Evolutionary conservation across 2,329 filamentous ascomycete genomes (phyloP).

Genomic region (Aspergillus piperis): DNA sequence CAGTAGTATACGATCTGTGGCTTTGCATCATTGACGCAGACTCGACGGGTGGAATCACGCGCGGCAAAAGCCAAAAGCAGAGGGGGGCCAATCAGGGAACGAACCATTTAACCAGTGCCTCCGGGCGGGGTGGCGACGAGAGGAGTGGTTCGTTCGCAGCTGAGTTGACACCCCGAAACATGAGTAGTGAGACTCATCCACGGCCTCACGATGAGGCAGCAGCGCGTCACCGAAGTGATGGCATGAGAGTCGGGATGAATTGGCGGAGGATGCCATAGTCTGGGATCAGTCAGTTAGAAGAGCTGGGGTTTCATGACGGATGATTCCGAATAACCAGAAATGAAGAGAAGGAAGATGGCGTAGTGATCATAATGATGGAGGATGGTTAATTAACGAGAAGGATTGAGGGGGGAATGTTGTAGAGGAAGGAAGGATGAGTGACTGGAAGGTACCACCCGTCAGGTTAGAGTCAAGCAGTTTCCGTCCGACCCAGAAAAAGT

Average conservation of each 20-base stretch:
- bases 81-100: slow-evolving; percentile 18
- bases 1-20: neutral
- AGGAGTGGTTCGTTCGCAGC: slow-evolving; percentile 14
- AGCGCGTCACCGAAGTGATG: neutral
- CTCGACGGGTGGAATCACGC: slow-evolving; percentile 16
- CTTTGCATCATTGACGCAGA: slow-evolving; percentile 17
- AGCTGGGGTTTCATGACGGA: too few species aligned
- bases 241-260: neutral
- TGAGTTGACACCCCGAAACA: neutral
- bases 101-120: slow-evolving; percentile 11
- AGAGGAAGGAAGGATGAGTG: neutral
- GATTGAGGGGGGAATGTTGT: neutral
- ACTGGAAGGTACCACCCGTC: neutral
- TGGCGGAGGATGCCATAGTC: neutral
- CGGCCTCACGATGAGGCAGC: neutral
- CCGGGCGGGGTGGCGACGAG: slow-evolving; percentile 21
- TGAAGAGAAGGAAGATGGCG: neutral
- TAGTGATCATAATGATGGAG: slow-evolving; percentile 6
- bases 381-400: neutral
- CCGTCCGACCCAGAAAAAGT: neutral
- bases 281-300: too few species aligned
- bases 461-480: neutral
- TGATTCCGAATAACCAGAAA: neutral
- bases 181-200: neutral
- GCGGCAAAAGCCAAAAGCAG: slow-evolving; percentile 11